Evolutionary conservation across 257 asterid species (phyloP), one percentile per base, ranked within the genome.

Genomic region (Linaria vulgaris): DNA sequence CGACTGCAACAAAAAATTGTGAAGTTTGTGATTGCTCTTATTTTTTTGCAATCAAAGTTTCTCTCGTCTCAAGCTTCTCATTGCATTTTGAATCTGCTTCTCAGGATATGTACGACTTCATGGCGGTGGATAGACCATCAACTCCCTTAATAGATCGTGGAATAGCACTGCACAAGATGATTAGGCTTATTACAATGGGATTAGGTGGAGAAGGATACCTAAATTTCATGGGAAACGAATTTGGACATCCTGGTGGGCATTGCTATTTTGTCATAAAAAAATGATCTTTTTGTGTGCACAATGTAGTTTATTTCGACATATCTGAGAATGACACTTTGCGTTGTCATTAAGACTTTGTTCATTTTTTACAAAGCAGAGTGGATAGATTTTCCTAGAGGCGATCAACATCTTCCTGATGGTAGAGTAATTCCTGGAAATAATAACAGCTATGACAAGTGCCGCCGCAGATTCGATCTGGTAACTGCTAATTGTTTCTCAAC

Each of bases 81-180:
- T 51, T 53, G 56, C 55, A 16, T 67, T 56, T 65, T 67, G 25
- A 54, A 56, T 74, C 43, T 72, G 38, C 51, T 30, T 69, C 38
- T 57, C 91, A 94, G 99, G 99, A 94, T 78, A 90, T 94, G 99
- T 94, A 94, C 76, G 99, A 90, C 70, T 94, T 90, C 85, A 94
- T 94, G 99, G 88, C 97, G 27, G 51, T 85, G 82, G 99, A 94
- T 75, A 80, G 96, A 65, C 97, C 95, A 46, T 76, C 97, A 46
- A 94, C 99, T 55, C 89, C 95, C 20, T 61, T 80, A 62, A 84
- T 94, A 58, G 99, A 94, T 79, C 96, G 99, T 56, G 99, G 99
- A 71, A 86, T 94, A 81, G 96, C 99, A 61, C 71, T 94, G 70
- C 99, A 94, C 83, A 94, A 94, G 86, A 90, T 94, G 96, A 90